phyloP scores from a whole-genome alignment of 2,329 filamentous ascomycete species.

The Neocatenulostroma microsporum region DNA sequence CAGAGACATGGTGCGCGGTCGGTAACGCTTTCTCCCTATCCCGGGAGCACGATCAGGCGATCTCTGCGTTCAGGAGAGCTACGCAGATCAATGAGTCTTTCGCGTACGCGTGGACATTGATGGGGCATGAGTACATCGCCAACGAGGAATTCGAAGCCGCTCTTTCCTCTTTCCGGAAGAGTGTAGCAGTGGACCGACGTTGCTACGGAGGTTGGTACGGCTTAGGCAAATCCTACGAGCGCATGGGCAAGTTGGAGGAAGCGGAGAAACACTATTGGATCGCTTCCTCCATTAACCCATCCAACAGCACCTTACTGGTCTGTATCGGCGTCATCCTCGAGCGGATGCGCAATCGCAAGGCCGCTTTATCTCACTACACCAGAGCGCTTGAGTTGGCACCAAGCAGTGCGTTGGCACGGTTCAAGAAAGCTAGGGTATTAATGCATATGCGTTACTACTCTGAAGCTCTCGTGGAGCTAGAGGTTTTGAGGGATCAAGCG shows the following conservation, averaged over 20 bases:
- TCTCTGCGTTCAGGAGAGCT: conserved; percentile 89
- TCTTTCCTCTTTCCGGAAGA: conserved; percentile 74
- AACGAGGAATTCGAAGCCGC: conserved; percentile 98
- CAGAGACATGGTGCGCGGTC: conserved; percentile 91
- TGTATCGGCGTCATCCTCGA: conserved; percentile 84
- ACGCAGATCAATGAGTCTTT: conserved; percentile 85
- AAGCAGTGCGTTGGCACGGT: conserved; percentile 71
- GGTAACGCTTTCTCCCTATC: conserved; percentile 93
- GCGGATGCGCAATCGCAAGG: conserved; percentile 72
- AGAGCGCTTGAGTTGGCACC: conserved; percentile 78
- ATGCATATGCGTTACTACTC: conserved; percentile 65
- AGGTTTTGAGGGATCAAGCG: conserved; percentile 81
- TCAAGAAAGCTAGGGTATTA: conserved; percentile 84
- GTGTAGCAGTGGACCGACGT: conserved; percentile 74
- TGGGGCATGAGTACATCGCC: conserved; percentile 89
- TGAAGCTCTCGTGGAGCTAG: conserved; percentile 70
- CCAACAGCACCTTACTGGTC: conserved; percentile 84
- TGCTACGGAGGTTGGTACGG: conserved; percentile 99
- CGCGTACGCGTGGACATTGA: conserved; percentile 90
- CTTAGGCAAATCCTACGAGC: conserved; percentile 58
- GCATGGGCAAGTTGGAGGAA: conserved; percentile 53
- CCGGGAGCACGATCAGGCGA: conserved; percentile 86
- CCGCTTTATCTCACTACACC: conserved; percentile 72
- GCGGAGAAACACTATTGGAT: conserved; percentile 87
- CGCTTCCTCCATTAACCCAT: conserved; percentile 82